Conservation (phyloP, 768 basidiomycete genomes). For the Lanmaoa rubissima region DNA sequence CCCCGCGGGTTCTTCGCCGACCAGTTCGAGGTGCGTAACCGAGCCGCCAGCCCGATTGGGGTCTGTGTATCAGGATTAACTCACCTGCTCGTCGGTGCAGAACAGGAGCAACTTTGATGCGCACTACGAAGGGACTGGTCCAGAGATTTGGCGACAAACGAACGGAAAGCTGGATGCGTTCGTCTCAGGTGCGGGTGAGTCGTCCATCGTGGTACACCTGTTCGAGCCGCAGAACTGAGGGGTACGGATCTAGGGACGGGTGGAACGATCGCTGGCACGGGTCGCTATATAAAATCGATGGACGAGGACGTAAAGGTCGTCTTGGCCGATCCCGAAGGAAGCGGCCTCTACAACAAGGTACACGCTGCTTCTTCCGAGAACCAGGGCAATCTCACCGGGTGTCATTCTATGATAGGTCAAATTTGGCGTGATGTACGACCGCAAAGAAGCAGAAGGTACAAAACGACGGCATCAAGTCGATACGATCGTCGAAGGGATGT, state of each 20-base stretch:
- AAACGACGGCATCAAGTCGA: slow-evolving; percentile 93
- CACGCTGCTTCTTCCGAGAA: background rate
- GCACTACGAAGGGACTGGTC: slow-evolving; percentile 87
- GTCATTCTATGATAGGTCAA: slow-evolving; percentile 54
- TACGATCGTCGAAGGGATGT: slow-evolving; percentile 94
- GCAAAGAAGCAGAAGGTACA: slow-evolving; percentile 90
- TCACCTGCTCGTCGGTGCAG: slow-evolving; percentile 22
- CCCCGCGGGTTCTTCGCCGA: slow-evolving; percentile 92
- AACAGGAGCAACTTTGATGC: slow-evolving; percentile 89
- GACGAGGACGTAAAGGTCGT: slow-evolving; percentile 64
- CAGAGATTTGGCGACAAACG: slow-evolving; percentile 94
- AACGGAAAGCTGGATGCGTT: slow-evolving; percentile 81
- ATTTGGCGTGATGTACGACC: slow-evolving; percentile 92
- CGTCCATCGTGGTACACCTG: background rate
- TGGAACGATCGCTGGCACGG: slow-evolving; percentile 88
- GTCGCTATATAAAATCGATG: slow-evolving; percentile 75
- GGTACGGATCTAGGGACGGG: slow-evolving; percentile 69
- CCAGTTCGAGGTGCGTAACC: slow-evolving; percentile 73
- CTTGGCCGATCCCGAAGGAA: slow-evolving; percentile 90
- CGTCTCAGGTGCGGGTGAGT: slow-evolving; percentile 81
- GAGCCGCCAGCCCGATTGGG: background rate
- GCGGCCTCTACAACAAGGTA: slow-evolving; percentile 93
- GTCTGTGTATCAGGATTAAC: background rate
- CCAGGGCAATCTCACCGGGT: background rate
- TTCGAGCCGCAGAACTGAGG: background rate